Percentiles rank a stretch among this genome's conserved stretches.
These are phyloP conservation scores for Melastoma candidum DNA, from an alignment of 441 rosid species.

Conservation along the genomic window DNA sequence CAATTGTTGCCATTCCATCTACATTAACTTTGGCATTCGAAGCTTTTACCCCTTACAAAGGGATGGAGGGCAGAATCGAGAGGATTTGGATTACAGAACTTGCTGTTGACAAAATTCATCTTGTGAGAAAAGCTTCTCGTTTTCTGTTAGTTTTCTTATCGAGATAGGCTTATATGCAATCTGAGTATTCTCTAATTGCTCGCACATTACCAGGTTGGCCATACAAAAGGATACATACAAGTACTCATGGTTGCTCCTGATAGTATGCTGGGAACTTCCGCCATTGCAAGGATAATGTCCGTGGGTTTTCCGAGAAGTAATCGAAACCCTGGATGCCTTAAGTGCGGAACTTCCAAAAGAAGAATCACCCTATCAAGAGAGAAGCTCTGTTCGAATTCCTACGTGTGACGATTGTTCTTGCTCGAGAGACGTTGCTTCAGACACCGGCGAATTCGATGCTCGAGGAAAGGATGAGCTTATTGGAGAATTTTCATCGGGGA, in stretches of 20 bases:
- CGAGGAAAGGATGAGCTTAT: slow-evolving; percentile 30
- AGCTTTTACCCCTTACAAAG: slow-evolving; percentile 72
- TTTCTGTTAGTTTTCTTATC: neutral
- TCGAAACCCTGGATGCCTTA: slow-evolving; percentile 32
- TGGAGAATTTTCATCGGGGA: slow-evolving; percentile 20
- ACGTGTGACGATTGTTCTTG: slow-evolving; percentile 34
- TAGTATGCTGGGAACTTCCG: slow-evolving; percentile 64
- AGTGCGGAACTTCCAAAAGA: slow-evolving; percentile 13
- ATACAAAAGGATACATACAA: slow-evolving; percentile 80
- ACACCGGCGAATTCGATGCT: slow-evolving; percentile 36
- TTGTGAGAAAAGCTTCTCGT: slow-evolving; percentile 39
- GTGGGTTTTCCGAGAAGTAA: slow-evolving; percentile 74
- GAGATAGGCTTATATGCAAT: slow-evolving; percentile 5
- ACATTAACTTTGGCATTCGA: slow-evolving; percentile 67
- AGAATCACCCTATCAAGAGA: slow-evolving; percentile 11
- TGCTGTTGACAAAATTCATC: slow-evolving; percentile 76
- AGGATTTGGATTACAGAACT: slow-evolving; percentile 91
- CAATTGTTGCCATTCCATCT: too few species aligned
- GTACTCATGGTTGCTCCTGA: slow-evolving; percentile 73
- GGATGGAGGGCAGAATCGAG: slow-evolving; percentile 78
- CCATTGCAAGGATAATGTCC: slow-evolving; percentile 75
- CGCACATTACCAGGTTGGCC: slow-evolving; percentile 64
- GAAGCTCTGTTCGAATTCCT: slow-evolving; percentile 20
- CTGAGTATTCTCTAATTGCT: slow-evolving; percentile 2
- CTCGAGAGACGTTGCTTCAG: slow-evolving; percentile 29